Base-by-base conservation (phyloP, 148 eudicot species). In the Rhododendron ovatum region DNA sequence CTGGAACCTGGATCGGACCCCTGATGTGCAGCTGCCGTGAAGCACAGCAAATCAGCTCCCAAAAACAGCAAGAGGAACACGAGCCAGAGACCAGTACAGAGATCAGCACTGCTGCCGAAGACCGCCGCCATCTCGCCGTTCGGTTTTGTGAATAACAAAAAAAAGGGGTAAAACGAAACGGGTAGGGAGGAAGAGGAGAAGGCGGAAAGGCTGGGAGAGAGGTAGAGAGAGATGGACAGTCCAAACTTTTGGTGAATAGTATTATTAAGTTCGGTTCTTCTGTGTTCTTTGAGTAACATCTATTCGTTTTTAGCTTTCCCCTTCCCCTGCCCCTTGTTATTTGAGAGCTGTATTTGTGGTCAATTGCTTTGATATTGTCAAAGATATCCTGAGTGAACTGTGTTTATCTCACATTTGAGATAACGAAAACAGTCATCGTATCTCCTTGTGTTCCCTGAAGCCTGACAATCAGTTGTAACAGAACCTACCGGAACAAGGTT, bases 401-500 rank as follows among this genome's bases (percentile, higher is more conserved):
- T 37, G 53, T 63, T 24, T 13, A 39, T 82, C 3, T 59, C 48
- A n/a, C 1, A 1, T 63, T 33, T 43, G 15, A 45, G 14, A 43
- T 48, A 45, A 15, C 9, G 0, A 65, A 59, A 10, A 22, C 20
- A 28, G 10, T 24, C 0, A 4, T 20, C 28, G 41, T 69, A 43
- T 83, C 59, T 83, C n/a, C 10, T 47, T 83, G 78, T 50, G 84
- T 39, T 28, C 48, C 37, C 65, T 69, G 76, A 82, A 71, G 15
- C 55, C 83, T 84, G 33, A 86, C 59, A 15, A 51, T 87, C n/a
- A 24, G 82, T 86, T 90, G 80, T 82, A 47, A 89, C 97, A 98
- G 99, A 93, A 89, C 93, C 77, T 95, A 95, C 87, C 94, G 99
- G 75, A 98, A 93, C 92, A 98, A 95, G 92, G 96, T 94, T 83